Base-by-base conservation (phyloP, 2,329 filamentous ascomycete species). In the Onygenales sp. region DNA sequence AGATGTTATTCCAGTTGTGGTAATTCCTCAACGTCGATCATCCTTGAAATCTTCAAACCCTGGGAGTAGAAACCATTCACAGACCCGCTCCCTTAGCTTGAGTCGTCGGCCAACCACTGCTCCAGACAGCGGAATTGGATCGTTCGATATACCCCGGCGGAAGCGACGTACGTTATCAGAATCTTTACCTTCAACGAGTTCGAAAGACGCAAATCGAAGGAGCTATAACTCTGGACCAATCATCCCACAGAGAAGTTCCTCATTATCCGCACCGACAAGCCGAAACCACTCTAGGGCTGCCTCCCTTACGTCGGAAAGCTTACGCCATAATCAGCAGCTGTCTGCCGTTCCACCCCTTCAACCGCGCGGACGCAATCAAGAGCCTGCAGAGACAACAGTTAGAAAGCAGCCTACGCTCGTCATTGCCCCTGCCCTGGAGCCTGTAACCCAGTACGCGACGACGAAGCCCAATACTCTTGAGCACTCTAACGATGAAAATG, bases 221-320 rank as follows among this genome's bases (percentile, higher is more conserved):
- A 63, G 63, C 40, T 63, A 62, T 42, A 52, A 58, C 33, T 56
- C 62, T 40, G 61, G 56, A 39, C 70, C 70, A 42, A 52, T 59
- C 40, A 64, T 75, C 42, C 72, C 74, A 39, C 59, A 63, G 13
- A 68, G 72, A 44, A 69, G 67, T 51, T 74, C 73, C 6, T 75
- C 73, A 11, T 65, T 75, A 17, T 76, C 74, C 33, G 73, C 73
- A 7, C 72, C 71, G 4, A 75, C 73, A 4, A 76, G 71, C 51
- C 66, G 67, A 42, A 72, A 67, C 54, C 68, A 69, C 44, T 76
- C 74, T 2, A 67, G 72, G 42, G 60, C 73, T 2, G 67, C 70
- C 13, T 76, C 74, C 6, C 64, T 75, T 37, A 72, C 72, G 2
- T 75, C 72, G 4, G 69, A 71, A 34, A 70, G 69, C 54, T 54